Conservation (phyloP, 768 basidiomycete species). For the Hericium erinaceus region DNA sequence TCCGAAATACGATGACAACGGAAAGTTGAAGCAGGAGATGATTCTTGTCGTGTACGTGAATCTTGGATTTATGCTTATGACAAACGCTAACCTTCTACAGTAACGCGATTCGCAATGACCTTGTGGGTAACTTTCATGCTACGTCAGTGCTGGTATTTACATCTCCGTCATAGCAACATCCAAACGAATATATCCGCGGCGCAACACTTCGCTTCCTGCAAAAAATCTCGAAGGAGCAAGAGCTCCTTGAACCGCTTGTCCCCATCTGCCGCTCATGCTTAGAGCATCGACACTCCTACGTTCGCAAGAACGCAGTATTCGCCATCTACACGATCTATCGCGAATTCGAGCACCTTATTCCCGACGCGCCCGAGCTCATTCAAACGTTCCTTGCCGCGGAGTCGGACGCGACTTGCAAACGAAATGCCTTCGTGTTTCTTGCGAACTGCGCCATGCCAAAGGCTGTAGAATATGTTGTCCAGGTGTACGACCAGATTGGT, state of each 20-base stretch:
- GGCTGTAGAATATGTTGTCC: slow-evolving; percentile 86
- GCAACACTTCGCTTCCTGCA: slow-evolving; percentile 95
- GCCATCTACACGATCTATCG: slow-evolving; percentile 92
- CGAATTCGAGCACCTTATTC: slow-evolving; percentile 89
- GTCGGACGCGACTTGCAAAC: slow-evolving; percentile 91
- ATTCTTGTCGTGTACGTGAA: slow-evolving; percentile 88
- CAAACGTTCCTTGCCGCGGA: slow-evolving; percentile 95
- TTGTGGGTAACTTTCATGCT: slow-evolving; percentile 42
- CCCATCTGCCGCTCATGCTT: slow-evolving; percentile 90
- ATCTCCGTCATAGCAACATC: slow-evolving; percentile 69
- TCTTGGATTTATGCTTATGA: slow-evolving; percentile 6
- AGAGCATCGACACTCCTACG: slow-evolving; percentile 96
- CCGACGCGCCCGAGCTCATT: slow-evolving; percentile 93
- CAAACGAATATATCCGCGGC: slow-evolving; percentile 98
- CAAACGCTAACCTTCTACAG: slow-evolving; percentile 29
- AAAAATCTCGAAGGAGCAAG: slow-evolving; percentile 88
- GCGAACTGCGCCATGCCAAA: slow-evolving; percentile 78
- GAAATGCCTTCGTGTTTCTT: slow-evolving; percentile 95
- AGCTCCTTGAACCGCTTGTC: slow-evolving; percentile 91
- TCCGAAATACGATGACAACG: slow-evolving; percentile 93
- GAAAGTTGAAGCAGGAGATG: slow-evolving; percentile 99
- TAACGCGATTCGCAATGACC: slow-evolving; percentile 95
- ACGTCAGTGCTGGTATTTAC: slow-evolving; percentile 1
- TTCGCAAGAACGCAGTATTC: slow-evolving; percentile 97
- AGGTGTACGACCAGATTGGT: slow-evolving; percentile 75